Evolutionary conservation across 106 monocot genomes (phyloP).

Genomic region (Dioscorea alata): DNA sequence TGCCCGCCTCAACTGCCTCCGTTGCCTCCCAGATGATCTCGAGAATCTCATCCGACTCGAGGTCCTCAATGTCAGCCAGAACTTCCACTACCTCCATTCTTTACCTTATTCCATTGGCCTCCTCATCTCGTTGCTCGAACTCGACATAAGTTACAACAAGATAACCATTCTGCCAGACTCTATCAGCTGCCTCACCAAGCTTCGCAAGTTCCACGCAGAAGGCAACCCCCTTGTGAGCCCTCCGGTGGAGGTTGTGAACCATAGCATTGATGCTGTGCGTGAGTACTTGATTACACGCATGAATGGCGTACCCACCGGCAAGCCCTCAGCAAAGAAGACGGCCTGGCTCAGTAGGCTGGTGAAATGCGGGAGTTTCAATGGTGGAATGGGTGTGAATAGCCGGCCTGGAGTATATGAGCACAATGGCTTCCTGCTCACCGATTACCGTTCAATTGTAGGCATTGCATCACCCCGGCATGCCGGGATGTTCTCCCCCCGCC

Average conservation of each 20-base stretch:
- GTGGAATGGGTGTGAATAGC: not conserved
- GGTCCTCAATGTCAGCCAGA: slow-evolving; percentile 43
- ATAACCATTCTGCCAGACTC: slow-evolving; percentile 38
- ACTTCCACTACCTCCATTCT: slow-evolving; percentile 28
- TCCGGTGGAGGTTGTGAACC: slow-evolving; percentile 36
- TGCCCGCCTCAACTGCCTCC: slow-evolving; percentile 69
- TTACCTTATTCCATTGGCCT: slow-evolving; percentile 54
- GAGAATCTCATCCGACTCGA: slow-evolving; percentile 39
- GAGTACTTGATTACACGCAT: slow-evolving; percentile 43
- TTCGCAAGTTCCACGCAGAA: slow-evolving; percentile 28
- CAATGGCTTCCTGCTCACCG: slow-evolving; percentile 3
- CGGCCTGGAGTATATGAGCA: not conserved
- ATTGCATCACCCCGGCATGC: slow-evolving; percentile 28
- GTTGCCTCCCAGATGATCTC: slow-evolving; percentile 52
- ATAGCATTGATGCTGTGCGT: slow-evolving; percentile 40
- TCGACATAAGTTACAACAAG: slow-evolving; percentile 47
- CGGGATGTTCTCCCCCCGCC: slow-evolving; percentile 28
- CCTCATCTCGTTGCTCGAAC: slow-evolving; percentile 44
- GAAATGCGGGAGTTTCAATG: slow-evolving; percentile 13
- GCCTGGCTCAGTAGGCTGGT: slow-evolving; percentile 23
- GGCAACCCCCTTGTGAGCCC: slow-evolving; percentile 50
- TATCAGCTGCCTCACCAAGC: slow-evolving; percentile 46
- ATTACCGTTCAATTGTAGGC: slow-evolving; percentile 29
- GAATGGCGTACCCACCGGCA: slow-evolving; percentile 2
- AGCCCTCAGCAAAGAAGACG: not conserved